phyloP scores from a whole-genome alignment of 2,329 filamentous ascomycete genomes.

The Alternaria novae-zelandiae region DNA sequence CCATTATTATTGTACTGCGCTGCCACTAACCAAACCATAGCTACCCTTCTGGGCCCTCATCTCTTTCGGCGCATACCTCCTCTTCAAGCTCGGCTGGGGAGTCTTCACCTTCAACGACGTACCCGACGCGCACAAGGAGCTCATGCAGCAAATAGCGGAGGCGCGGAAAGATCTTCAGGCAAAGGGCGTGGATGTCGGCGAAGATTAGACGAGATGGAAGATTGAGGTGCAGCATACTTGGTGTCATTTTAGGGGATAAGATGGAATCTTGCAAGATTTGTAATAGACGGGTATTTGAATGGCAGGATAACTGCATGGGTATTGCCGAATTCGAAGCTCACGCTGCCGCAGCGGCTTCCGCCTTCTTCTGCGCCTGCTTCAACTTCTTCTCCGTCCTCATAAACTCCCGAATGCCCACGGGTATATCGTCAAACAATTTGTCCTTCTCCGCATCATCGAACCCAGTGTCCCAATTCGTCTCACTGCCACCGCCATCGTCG shows the following conservation, averaged over 20 bases:
- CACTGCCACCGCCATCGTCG: conserved; percentile 78
- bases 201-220: conserved; percentile 36
- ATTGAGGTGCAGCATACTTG: conserved; percentile 3
- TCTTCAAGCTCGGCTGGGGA: conserved; percentile 89
- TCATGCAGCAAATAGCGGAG: conserved; percentile 82
- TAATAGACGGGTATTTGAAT: conserved; percentile 18
- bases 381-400: conserved; percentile 96
- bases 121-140: conserved; percentile 84
- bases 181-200: conserved; percentile 81
- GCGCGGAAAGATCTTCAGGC: conserved; percentile 75
- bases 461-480: conserved; percentile 65
- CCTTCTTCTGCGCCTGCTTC: conserved; percentile 72
- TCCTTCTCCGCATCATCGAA: conserved; percentile 53
- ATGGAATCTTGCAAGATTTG: background rate
- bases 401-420: conserved; percentile 93
- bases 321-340: background rate
- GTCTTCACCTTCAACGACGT: conserved; percentile 97
- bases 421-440: conserved; percentile 78
- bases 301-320: background rate
- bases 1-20: background rate
- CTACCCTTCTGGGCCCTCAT: conserved; percentile 93
- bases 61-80: conserved; percentile 87
- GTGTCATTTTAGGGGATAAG: conserved; percentile 2
- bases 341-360: conserved; percentile 51
- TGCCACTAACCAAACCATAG: conserved; percentile 54